A percentile compares a stretch with the other conserved stretches of the same genome.
phyloP scores from a whole-genome alignment of 306 rosid genomes.

The Arachis hypogaea region DNA sequence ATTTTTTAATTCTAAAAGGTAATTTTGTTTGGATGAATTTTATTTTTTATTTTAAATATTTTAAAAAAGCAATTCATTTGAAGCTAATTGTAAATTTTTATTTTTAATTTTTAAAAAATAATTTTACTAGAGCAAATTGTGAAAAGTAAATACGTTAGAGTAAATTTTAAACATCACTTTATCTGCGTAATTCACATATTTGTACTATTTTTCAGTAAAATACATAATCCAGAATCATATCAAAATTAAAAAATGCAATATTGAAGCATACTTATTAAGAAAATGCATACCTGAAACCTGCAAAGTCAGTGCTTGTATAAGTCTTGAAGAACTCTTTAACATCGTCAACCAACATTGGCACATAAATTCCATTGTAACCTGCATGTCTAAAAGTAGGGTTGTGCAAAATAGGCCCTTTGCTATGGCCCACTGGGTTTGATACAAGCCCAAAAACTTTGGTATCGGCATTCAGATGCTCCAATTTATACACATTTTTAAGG shows the following conservation, averaged over 20 bases:
- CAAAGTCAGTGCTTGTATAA: constrained; percentile 42
- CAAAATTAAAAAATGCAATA: neutral
- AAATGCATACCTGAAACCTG: constrained; percentile 49
- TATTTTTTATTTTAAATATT: too few species aligned
- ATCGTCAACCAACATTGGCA: constrained; percentile 53
- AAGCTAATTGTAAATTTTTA: too few species aligned
- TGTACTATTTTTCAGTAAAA: too few species aligned
- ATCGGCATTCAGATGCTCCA: constrained; percentile 35
- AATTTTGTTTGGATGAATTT: too few species aligned
- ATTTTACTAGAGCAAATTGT: too few species aligned
- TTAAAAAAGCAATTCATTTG: too few species aligned
- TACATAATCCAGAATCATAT: too few species aligned
- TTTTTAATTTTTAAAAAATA: too few species aligned
- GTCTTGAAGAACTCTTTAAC: constrained; percentile 42
- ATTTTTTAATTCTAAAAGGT: too few species aligned
- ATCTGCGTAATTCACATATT: too few species aligned
- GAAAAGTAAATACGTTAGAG: too few species aligned
- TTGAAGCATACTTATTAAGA: neutral
- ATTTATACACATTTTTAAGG: constrained; percentile 45
- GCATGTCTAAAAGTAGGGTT: constrained; percentile 46
- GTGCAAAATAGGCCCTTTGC: constrained; percentile 50
- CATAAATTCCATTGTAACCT: constrained; percentile 48
- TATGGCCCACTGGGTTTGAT: constrained; percentile 54
- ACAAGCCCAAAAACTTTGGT: constrained; percentile 54
- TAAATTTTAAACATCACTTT: too few species aligned